These are phyloP conservation scores for Liquidambar formosana DNA, from an alignment of 164 flowering plant genomes.

Conservation along the genomic window DNA sequence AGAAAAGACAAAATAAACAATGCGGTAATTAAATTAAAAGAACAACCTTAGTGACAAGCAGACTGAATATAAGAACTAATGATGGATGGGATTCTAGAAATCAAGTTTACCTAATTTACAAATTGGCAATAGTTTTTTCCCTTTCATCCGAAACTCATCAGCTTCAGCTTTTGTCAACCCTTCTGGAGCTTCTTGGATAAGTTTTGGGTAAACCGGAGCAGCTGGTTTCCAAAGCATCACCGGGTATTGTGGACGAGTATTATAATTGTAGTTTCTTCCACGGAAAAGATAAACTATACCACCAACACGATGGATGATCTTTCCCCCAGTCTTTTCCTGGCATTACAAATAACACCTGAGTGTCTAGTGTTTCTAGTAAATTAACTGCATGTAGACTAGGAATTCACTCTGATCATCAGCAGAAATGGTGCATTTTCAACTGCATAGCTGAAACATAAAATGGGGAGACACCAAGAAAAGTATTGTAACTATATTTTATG, in stretches of 20 bases:
- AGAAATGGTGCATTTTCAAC: background rate
- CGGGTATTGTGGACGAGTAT: conserved; percentile 79
- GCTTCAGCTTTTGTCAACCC: conserved; percentile 89
- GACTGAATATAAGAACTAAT: background rate
- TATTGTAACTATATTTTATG: too few species aligned
- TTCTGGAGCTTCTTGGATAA: conserved; percentile 93
- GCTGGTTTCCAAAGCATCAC: conserved; percentile 99
- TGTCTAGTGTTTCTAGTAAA: background rate
- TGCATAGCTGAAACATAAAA: background rate
- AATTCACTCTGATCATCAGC: background rate
- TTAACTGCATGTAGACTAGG: background rate
- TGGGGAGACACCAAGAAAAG: background rate
- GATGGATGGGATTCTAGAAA: background rate
- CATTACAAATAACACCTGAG: conserved; percentile 20
- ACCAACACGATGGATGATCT: conserved; percentile 79
- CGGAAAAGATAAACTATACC: conserved; percentile 87
- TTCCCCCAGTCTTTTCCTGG: conserved; percentile 94
- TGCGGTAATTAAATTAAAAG: background rate
- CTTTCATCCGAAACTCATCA: conserved; percentile 65
- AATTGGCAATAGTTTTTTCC: conserved; percentile 71
- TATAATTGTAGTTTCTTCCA: conserved; percentile 82
- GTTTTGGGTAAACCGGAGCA: conserved; percentile 95
- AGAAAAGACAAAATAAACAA: too few species aligned
- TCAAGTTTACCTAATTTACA: conserved; percentile 71
- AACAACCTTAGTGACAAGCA: background rate